phyloP scores from a whole-genome alignment of 2,329 filamentous ascomycete genomes.

The Grosmannia serpens region DNA sequence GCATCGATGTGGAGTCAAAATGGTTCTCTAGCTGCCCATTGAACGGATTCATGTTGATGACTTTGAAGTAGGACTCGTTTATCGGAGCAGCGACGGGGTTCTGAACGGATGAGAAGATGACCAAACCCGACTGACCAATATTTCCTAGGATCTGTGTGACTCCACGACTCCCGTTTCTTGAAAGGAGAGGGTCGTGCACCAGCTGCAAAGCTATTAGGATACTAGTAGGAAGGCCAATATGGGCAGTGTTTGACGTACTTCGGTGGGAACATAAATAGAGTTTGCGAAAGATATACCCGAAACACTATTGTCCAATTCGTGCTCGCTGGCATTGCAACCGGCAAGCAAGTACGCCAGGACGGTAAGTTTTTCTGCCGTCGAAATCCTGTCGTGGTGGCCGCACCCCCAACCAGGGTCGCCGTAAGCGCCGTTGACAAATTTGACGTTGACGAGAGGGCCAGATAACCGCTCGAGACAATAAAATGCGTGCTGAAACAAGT shows the following conservation, averaged over 20 bases:
- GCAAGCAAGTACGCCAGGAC: neutral
- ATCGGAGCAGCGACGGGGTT: neutral
- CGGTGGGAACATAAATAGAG: neutral
- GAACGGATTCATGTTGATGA: neutral
- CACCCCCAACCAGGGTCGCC: no score
- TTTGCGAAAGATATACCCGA: neutral
- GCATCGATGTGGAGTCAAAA: neutral
- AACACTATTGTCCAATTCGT: neutral
- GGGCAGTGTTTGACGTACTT: neutral
- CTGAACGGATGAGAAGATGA: neutral
- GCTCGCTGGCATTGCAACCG: neutral
- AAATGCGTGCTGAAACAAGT: neutral
- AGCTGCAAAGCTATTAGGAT: neutral
- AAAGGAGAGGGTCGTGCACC: neutral
- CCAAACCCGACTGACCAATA: neutral
- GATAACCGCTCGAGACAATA: neutral
- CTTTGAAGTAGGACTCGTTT: neutral
- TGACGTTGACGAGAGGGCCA: neutral
- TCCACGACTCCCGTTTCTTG: neutral
- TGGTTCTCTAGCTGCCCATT: neutral
- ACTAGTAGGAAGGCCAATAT: neutral
- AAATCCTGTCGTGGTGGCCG: no score
- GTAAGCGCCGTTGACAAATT: neutral
- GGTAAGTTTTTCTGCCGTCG: neutral
- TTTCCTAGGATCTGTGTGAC: neutral